Percentiles rank a stretch among this genome's conserved stretches.
Conservation (phyloP, 768 basidiomycete genomes). For the Exsudoporus frostii region DNA sequence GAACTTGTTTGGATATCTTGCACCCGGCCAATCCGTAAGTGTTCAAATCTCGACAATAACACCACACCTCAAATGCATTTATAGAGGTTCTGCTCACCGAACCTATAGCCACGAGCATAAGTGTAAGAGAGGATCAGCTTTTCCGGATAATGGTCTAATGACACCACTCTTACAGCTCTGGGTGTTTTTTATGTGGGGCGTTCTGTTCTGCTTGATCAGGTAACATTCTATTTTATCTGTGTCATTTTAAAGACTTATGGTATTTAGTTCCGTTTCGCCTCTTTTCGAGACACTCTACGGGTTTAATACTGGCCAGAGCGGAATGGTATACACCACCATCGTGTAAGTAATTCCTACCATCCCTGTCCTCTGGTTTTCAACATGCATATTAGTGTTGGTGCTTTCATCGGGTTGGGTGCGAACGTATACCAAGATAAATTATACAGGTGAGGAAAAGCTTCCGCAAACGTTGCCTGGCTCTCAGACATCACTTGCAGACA, state of each 20-base stretch:
- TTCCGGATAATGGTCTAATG: not conserved
- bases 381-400: slow-evolving; percentile 45
- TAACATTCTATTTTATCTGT: slow-evolving; percentile 16
- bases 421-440: slow-evolving; percentile 46
- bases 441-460: slow-evolving; percentile 37
- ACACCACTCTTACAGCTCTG: slow-evolving; percentile 42
- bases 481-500: slow-evolving; percentile 25
- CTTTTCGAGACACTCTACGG: slow-evolving; percentile 54
- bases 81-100: slow-evolving; percentile 38
- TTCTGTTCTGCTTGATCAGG: slow-evolving; percentile 65
- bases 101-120: slow-evolving; percentile 70
- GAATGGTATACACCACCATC: slow-evolving; percentile 56
- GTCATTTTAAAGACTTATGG: not conserved
- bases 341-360: slow-evolving; percentile 36
- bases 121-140: slow-evolving; percentile 39
- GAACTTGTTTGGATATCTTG: slow-evolving; percentile 66
- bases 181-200: slow-evolving; percentile 72
- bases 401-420: slow-evolving; percentile 41
- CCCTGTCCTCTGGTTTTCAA: not conserved
- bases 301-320: slow-evolving; percentile 59
- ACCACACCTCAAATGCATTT: not conserved
- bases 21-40: slow-evolving; percentile 67
- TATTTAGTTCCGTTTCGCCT: slow-evolving; percentile 47
- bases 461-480: not conserved
- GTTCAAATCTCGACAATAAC: not conserved